These are phyloP conservation scores for Nigrospora osmanthi DNA, from an alignment of 2,329 filamentous ascomycete genomes.

Conservation along the genomic window DNA sequence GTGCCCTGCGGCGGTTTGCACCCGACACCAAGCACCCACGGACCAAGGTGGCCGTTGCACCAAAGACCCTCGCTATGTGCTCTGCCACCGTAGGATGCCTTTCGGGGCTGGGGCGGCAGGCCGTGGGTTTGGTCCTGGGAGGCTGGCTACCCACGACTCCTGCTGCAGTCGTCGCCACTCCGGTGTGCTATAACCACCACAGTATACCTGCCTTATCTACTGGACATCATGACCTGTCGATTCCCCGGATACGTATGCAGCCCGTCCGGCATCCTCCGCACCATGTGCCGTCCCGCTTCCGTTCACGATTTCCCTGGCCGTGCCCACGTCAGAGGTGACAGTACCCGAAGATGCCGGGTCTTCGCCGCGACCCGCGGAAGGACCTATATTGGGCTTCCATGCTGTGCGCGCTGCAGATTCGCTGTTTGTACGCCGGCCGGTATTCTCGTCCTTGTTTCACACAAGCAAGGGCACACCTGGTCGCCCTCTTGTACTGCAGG, in stretches of 20 bases:
- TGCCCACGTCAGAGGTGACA: slow-evolving; percentile 12
- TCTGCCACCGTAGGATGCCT: neutral
- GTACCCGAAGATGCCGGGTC: slow-evolving; percentile 10
- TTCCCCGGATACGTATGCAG: neutral
- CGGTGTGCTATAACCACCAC: too few species aligned
- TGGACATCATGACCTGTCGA: too few species aligned
- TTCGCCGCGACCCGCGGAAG: slow-evolving; percentile 5
- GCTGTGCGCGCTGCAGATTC: slow-evolving; percentile 11
- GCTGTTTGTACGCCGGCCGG: slow-evolving; percentile 11
- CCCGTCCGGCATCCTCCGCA: neutral
- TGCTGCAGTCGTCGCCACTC: too few species aligned
- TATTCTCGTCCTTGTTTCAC: slow-evolving; percentile 13
- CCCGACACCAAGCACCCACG: neutral
- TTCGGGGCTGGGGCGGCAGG: too few species aligned
- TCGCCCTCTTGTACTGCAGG: slow-evolving; percentile 8
- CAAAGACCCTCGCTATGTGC: neutral
- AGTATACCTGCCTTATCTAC: too few species aligned
- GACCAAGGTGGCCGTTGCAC: neutral
- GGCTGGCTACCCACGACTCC: too few species aligned
- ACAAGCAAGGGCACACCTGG: slow-evolving; percentile 8
- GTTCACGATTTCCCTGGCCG: slow-evolving; percentile 4
- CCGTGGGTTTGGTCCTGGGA: too few species aligned
- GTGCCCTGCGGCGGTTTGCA: neutral
- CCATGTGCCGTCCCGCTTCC: slow-evolving; percentile 15
- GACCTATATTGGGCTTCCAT: slow-evolving; percentile 7